phyloP scores from a whole-genome alignment of 2,329 filamentous ascomycete genomes.

The Colletotrichum australisinense region DNA sequence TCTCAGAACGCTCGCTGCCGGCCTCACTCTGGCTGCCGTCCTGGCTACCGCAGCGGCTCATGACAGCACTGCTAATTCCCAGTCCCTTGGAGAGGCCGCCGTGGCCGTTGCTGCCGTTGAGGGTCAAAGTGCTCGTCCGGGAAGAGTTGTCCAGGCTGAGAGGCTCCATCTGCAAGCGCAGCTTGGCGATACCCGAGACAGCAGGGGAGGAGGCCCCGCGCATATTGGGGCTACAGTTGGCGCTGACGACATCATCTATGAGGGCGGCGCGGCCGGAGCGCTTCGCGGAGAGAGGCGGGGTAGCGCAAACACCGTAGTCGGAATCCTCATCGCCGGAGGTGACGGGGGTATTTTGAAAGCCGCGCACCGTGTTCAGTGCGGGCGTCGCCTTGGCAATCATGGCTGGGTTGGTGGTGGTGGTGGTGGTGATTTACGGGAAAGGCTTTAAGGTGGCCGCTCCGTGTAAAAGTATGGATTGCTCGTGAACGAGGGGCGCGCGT shows the following conservation, averaged over 20 bases:
- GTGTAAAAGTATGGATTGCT: slow-evolving; percentile 43
- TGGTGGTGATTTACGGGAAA: background rate
- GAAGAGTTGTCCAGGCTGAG: slow-evolving; percentile 73
- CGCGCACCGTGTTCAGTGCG: slow-evolving; percentile 66
- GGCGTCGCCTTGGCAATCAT: slow-evolving; percentile 62
- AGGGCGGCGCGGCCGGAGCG: slow-evolving; percentile 51
- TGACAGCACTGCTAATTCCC: slow-evolving; percentile 66
- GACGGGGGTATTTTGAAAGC: slow-evolving; percentile 65
- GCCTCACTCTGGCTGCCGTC: slow-evolving; percentile 65
- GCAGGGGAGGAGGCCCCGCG: slow-evolving; percentile 64
- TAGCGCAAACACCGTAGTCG: slow-evolving; percentile 52
- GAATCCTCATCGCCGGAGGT: slow-evolving; percentile 70
- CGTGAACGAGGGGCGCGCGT: slow-evolving; percentile 37
- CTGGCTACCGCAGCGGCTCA: slow-evolving; percentile 65
- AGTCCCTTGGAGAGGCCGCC: slow-evolving; percentile 40
- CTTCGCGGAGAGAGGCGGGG: slow-evolving; percentile 35
- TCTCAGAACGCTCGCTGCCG: slow-evolving; percentile 73
- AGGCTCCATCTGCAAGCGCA: slow-evolving; percentile 85
- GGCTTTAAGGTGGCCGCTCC: slow-evolving; percentile 20
- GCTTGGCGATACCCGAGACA: slow-evolving; percentile 81
- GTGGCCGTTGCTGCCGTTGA: slow-evolving; percentile 59
- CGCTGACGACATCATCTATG: slow-evolving; percentile 69
- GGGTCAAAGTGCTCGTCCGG: slow-evolving; percentile 67
- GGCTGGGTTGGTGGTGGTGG: slow-evolving; percentile 29
- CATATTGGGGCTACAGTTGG: slow-evolving; percentile 72